Evolutionary conservation across 345 rosid species (phyloP), one percentile per base, ranked within the genome.

Genomic region (Sapria himalayana): DNA sequence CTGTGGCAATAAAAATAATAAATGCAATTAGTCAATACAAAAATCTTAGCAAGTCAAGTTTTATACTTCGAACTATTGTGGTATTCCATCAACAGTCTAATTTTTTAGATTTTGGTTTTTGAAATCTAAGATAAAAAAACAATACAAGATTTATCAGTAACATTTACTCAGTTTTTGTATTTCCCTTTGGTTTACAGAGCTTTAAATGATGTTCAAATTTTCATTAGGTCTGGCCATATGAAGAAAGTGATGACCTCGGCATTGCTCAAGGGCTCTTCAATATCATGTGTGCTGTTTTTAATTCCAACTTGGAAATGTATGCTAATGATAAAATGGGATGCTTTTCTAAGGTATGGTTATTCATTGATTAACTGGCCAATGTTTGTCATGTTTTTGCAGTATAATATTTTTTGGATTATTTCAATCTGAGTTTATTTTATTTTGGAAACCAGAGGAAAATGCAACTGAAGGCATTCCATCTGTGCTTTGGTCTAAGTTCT

Each of bases 201-300:
- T 27, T 37, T 45, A 24, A 25, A 48, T 31, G 25, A 15, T 39
- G 1, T 13, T 32, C 22, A 3, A 8, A 14, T 18, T 18, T 39
- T 33, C 24, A 19, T 45, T 11, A 85, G 96, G 89, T 78, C 42
- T 86, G 97, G 97, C 94, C 94, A 33, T 86, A 71, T 4, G 97
- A 86, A 65, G 92, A 81, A 70, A 81, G 60, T 32, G 74, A 67
- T 7, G 74, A 71, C 46, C 67, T 60, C 59, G 94, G 94, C 40
- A 70, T 78, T 69, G 78, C 81, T 55, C 94, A 81, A 82, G 85
- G 76, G 37, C 74, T 86, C 35, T 81, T 76, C 59, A 64, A 65
- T 37, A 69, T 81, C 81, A 86, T 78, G 85, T 51, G 41, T 52
- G 37, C 37, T 58, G 56, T 86, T 49, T 86, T 86, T 67, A 58